These are phyloP conservation scores for Podospora comata DNA, from an alignment of 495 filamentous ascomycete species.

Conservation along the genomic window DNA sequence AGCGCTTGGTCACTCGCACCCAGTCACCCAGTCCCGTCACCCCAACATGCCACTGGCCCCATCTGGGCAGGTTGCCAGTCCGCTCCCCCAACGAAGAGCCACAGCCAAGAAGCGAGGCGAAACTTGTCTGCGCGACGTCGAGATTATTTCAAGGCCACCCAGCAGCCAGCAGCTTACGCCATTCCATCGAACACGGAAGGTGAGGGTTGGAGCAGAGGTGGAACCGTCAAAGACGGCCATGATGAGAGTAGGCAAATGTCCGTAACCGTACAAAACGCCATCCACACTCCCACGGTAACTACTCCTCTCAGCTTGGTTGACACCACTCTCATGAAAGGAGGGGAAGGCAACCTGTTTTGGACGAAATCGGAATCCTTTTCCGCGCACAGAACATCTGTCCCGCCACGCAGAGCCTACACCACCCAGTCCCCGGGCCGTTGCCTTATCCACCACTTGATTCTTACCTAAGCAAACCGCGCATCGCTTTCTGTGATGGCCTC, in stretches of 20 bases:
- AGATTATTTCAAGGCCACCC: background rate
- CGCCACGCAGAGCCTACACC: background rate
- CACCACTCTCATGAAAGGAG: background rate
- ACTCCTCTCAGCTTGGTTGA: background rate
- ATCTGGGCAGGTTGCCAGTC: conserved; percentile 4
- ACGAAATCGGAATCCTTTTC: background rate
- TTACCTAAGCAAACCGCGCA: background rate
- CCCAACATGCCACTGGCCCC: conserved; percentile 12
- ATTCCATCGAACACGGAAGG: background rate
- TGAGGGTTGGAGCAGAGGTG: background rate
- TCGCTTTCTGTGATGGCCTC: background rate
- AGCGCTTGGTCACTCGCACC: background rate
- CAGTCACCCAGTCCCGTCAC: background rate
- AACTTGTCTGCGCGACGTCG: conserved; percentile 5
- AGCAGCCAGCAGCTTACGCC: background rate
- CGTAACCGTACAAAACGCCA: background rate
- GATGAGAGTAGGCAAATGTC: background rate
- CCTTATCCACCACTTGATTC: background rate
- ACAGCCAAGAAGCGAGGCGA: conserved; percentile 11
- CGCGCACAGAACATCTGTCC: background rate
- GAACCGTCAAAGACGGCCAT: background rate
- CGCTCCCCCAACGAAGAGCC: background rate
- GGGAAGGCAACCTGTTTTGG: background rate
- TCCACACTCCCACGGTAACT: background rate
- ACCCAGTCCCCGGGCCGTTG: no score